Evolutionary conservation across 306 rosid genomes (phyloP), one percentile per base, ranked within the genome.

Genomic region (Amphicarpaea edgeworthii): DNA sequence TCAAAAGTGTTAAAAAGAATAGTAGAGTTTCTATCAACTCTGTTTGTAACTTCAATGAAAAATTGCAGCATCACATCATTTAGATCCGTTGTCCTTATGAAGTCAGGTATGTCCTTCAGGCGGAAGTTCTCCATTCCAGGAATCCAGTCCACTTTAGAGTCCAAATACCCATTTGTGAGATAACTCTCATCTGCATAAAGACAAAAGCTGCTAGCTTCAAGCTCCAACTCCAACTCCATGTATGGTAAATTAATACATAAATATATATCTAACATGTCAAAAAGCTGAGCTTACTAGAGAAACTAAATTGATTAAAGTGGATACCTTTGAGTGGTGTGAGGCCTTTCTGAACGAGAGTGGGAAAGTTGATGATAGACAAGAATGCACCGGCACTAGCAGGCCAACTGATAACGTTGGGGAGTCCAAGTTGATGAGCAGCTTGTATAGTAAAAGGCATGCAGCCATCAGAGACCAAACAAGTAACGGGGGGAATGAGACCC

Each of bases 371-470:
- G 55, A 32, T 0, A 37, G 64, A 65, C 71, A 80, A 74, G 12
- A 51, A 7, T 4, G 70, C 8, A 24, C 40, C 32, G 0, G 66
- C 71, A 46, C 76, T 47, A 0, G 42, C 30, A 0, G 84, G 51
- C 45, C 71, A 67, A 21, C 4, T 23, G 16, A 74, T 26, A 26
- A 61, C 12, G 26, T 53, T 21, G 17, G 83, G 83, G 20, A 80
- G 45, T n/a, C 21, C 75, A 54, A 80, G 16, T 12, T 67, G 49
- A 58, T 46, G 51, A n/a, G 84, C 84, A 58, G 76, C 84, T 67
- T 58, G 49, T 53, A 43, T n/a, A 21, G 76, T 1, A 16, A 80
- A 80, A 5, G 69, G 1, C 80, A 80, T 46, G 57, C 12, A 14
- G 12, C 43, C 24, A 3, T 63, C 69, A 63, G 69, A 63, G 19